A percentile compares a stretch with the other conserved stretches of the same genome.
These are phyloP conservation scores for Myriosclerotinia curreyana DNA, from an alignment of 2,329 filamentous ascomycete species.

Conservation along the genomic window DNA sequence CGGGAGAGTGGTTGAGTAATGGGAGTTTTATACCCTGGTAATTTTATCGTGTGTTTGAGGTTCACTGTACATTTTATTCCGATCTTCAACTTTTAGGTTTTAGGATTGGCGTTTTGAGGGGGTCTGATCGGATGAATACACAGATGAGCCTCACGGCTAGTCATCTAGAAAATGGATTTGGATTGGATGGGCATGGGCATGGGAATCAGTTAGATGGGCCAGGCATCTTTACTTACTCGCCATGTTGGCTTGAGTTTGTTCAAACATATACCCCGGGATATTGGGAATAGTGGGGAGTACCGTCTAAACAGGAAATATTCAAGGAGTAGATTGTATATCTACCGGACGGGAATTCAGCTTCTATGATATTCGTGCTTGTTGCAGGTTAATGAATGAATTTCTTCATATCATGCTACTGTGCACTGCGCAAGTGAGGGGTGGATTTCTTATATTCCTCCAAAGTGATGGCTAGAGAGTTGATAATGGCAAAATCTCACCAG, in stretches of 20 bases:
- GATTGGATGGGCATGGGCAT: neutral
- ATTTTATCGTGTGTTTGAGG: neutral
- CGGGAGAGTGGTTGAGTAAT: neutral
- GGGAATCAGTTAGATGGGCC: neutral
- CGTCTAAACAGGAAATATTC: neutral
- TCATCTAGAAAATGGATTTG: neutral
- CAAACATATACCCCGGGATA: constrained; percentile 12
- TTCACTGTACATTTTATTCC: neutral
- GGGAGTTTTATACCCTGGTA: neutral
- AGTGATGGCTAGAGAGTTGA: neutral
- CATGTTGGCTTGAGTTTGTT: neutral
- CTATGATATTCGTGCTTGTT: neutral
- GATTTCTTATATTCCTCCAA: neutral
- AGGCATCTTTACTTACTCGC: constrained; percentile 1
- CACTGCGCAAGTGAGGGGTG: neutral
- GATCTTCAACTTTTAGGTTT: constrained; percentile 1
- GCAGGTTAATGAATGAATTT: neutral
- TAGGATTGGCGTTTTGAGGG: constrained; percentile 10
- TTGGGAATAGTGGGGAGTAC: neutral
- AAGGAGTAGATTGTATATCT: neutral
- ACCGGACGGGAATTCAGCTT: neutral
- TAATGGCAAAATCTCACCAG: neutral
- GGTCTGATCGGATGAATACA: neutral
- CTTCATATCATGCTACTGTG: neutral
- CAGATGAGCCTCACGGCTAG: neutral